Evolutionary conservation across 768 basidiomycete species (phyloP), one percentile per base, ranked within the genome.

Genomic region (Tricholoma matsutake): DNA sequence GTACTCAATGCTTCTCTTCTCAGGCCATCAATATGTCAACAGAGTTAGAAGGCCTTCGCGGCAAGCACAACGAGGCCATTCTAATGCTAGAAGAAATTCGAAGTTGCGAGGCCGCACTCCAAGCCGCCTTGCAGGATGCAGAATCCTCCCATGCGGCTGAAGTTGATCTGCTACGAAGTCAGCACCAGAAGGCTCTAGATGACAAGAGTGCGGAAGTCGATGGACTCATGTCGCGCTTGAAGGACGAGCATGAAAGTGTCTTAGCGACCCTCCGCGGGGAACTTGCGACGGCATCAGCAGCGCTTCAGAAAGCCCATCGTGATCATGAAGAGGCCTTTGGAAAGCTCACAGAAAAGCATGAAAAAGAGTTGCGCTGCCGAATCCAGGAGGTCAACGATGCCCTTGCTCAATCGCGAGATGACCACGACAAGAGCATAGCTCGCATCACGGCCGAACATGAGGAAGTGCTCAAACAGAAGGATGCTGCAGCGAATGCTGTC

Each of bases 21-120:
- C 61, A 94, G 92, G 81, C 90, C 10, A 71, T 88, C 56, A 96
- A 96, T 69, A 92, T 96, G 87, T 92, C 93, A 8, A 86, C 81
- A 59, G 95, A 94, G 67, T 83, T 96, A 37, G 92, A 92, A 64
- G 85, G 83, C 28, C 78, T 95, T 22, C 87, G 85, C 56, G 74
- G 77, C 57, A 84, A 85, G 67, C 85, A 89, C 66, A 73, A 81
- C 56, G 79, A 84, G 11, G 78, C 83, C 54, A 69, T 88, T 7
- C 68, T 66, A 11, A 75, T 76, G 39, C 71, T 93, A 10, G 84
- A 89, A 64, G 77, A 80, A 53, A 77, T 86, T 47, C 79, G 82
- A 67, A 69, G 79, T 56, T 86, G 79, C 45, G 89, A 91, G 68
- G 76, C 78, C 13, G 79, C 82, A 32, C 74, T 92, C 51, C 64